phyloP scores from a whole-genome alignment of 176 grass and related monocot species.

The Saccharum officinarum region DNA sequence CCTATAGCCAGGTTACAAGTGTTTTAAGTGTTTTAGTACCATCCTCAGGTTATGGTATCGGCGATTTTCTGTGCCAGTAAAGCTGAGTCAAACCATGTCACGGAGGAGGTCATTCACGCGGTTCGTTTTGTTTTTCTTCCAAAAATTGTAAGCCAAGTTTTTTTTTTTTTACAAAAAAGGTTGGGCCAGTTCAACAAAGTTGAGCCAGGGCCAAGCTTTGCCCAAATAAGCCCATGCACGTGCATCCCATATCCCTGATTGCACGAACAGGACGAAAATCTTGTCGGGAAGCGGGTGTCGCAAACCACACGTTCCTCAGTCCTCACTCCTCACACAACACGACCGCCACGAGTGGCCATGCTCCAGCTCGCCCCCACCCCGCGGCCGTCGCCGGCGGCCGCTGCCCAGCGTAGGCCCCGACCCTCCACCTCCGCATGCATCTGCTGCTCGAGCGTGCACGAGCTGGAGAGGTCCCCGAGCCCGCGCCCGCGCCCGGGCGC shows the following conservation, averaged over 20 bases:
- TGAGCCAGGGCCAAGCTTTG: too few species aligned
- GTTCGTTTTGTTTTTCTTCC: too few species aligned
- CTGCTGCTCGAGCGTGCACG: constrained; percentile 54
- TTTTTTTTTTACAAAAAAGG: too few species aligned
- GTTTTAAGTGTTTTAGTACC: too few species aligned
- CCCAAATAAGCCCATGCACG: neutral
- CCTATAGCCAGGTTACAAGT: too few species aligned
- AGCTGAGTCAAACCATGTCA: too few species aligned
- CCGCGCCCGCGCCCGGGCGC: neutral
- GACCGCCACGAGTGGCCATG: neutral
- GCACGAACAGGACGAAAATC: neutral
- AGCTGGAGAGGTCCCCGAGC: constrained; percentile 17
- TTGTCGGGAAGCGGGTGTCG: neutral
- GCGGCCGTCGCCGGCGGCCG: constrained; percentile 4
- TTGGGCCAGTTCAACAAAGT: too few species aligned
- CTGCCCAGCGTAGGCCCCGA: neutral
- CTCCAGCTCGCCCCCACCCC: constrained; percentile 31
- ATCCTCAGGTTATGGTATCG: too few species aligned
- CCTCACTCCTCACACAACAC: neutral
- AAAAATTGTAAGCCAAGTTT: too few species aligned
- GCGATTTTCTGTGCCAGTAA: too few species aligned
- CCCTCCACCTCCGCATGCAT: neutral
- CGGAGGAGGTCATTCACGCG: too few species aligned
- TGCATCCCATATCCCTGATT: neutral
- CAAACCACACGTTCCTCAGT: neutral